phyloP scores from a whole-genome alignment of 768 basidiomycete genomes.

The Strobilomyces confusus region DNA sequence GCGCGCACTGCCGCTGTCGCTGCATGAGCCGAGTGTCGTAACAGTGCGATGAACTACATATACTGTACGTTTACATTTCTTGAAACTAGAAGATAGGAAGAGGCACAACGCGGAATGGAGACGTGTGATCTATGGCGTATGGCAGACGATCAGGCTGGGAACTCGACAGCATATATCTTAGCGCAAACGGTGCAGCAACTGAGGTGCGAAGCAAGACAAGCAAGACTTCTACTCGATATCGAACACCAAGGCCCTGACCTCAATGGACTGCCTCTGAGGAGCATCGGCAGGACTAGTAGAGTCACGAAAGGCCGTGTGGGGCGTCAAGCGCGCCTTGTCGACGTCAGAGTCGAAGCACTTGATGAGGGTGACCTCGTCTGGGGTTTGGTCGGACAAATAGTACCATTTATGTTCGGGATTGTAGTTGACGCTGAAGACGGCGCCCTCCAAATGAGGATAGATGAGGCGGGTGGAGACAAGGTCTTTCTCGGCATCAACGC shows the following conservation, averaged over 20 bases:
- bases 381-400: conserved; percentile 31
- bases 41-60: background rate
- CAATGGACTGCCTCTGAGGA: conserved; percentile 41
- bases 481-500: conserved; percentile 33
- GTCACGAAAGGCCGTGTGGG: conserved; percentile 42
- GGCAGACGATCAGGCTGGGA: background rate
- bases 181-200: background rate
- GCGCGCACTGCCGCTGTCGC: conserved; percentile 3
- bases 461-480: conserved; percentile 37
- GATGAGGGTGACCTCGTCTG: conserved; percentile 41
- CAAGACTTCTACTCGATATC: conserved; percentile 29
- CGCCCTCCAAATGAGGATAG: conserved; percentile 33
- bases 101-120: background rate
- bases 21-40: conserved; percentile 12
- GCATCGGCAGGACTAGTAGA: conserved; percentile 31
- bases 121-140: background rate
- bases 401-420: conserved; percentile 38
- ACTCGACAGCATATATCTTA: background rate
- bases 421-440: conserved; percentile 34
- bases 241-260: conserved; percentile 42
- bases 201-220: background rate
- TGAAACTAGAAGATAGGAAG: background rate
- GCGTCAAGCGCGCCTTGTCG: conserved; percentile 38
- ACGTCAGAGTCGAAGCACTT: conserved; percentile 44
- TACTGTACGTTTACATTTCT: background rate